Conservation (phyloP, 352 stramenopile genomes). For the Phytophthora ohioensis region DNA sequence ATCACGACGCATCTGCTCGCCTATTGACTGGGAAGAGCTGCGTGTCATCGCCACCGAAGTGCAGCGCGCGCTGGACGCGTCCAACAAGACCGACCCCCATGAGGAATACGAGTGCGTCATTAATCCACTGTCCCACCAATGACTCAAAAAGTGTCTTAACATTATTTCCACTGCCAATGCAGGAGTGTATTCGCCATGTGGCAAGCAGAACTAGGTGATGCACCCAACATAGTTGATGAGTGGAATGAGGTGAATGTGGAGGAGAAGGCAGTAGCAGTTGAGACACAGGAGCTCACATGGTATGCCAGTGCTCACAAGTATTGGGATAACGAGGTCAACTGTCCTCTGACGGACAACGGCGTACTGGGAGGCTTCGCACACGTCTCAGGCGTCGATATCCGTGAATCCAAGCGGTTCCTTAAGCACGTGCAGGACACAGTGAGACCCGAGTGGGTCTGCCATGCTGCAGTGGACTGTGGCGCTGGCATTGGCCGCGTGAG, state of each 20-base stretch:
- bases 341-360: conserved; percentile 92
- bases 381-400: conserved; percentile 84
- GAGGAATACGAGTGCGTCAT: conserved; percentile 65
- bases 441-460: conserved; percentile 59
- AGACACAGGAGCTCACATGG: conserved; percentile 51
- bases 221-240: conserved; percentile 13
- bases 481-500: conserved; percentile 95
- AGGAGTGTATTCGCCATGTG: conserved; percentile 85
- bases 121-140: not conserved
- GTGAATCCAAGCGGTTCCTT: conserved; percentile 74
- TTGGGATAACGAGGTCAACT: conserved; percentile 93
- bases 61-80: conserved; percentile 71
- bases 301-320: conserved; percentile 82
- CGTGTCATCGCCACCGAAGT: conserved; percentile 56
- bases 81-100: conserved; percentile 57
- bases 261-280: not conserved
- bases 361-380: conserved; percentile 94
- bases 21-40: conserved; percentile 72
- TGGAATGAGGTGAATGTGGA: conserved; percentile 5
- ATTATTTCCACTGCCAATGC: conserved; percentile 1
- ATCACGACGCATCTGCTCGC: conserved; percentile 30
- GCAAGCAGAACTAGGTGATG: conserved; percentile 63
- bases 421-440: conserved; percentile 49
- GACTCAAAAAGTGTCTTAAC: not conserved
- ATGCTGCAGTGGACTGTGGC: conserved; percentile 80